Evolutionary conservation across 106 monocot genomes (phyloP).

Genomic region (Platanthera guangdongensis): DNA sequence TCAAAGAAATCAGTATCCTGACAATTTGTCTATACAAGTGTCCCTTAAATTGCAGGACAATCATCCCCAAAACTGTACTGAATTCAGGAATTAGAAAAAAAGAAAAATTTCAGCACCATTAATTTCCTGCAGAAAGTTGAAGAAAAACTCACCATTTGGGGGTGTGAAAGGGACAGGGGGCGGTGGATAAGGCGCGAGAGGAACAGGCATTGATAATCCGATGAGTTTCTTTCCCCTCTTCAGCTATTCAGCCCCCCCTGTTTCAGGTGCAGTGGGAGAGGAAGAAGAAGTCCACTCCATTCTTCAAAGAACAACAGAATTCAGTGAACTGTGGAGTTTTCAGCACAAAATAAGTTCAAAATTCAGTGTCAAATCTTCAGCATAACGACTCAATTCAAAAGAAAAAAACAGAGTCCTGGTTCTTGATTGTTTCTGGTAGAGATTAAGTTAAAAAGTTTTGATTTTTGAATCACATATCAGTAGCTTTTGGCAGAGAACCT

Average conservation of each 20-base stretch:
- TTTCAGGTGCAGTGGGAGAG: background rate
- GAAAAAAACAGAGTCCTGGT: background rate
- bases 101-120: background rate
- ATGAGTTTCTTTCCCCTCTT: background rate
- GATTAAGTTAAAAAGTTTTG: background rate
- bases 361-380: background rate
- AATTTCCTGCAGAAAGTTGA: background rate
- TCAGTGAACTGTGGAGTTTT: background rate
- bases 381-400: background rate
- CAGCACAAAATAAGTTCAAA: background rate
- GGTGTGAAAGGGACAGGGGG: slow-evolving; percentile 43
- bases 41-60: no score
- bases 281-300: slow-evolving; percentile 1
- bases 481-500: background rate
- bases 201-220: slow-evolving; percentile 72
- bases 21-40: background rate
- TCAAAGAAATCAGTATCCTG: background rate
- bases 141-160: slow-evolving; percentile 39
- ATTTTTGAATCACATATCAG: background rate
- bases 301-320: background rate
- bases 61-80: no score
- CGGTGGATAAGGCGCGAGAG: slow-evolving; percentile 86
- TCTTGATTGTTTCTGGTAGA: background rate
- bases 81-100: no score
- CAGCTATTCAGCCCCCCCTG: background rate